Percentiles rank a stretch among this genome's conserved stretches.
phyloP scores from a whole-genome alignment of 2,329 filamentous ascomycete species.

The Passalora sequoiae region DNA sequence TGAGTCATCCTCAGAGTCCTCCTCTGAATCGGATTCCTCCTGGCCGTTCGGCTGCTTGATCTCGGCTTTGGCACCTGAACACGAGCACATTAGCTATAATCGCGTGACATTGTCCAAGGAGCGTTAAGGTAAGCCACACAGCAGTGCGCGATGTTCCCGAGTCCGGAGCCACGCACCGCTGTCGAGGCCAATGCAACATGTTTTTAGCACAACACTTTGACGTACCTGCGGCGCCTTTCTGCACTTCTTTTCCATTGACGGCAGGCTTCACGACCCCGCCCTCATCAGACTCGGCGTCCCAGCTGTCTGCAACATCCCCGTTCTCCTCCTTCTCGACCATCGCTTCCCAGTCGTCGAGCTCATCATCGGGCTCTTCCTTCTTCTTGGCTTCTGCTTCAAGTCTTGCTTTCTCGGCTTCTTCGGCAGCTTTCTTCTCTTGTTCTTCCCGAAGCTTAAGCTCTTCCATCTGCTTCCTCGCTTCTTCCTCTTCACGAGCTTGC shows the following conservation, averaged over 20 bases:
- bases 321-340: slow-evolving; percentile 69
- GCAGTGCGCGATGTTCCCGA: too few species aligned
- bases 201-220: too few species aligned
- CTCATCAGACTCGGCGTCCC: slow-evolving; percentile 81
- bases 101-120: too few species aligned
- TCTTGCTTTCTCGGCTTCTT: slow-evolving; percentile 68
- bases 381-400: slow-evolving; percentile 64
- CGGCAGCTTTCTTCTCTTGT: slow-evolving; percentile 72
- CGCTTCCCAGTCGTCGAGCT: slow-evolving; percentile 77
- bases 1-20: slow-evolving; percentile 51
- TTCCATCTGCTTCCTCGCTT: slow-evolving; percentile 51
- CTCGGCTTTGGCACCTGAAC: slow-evolving; percentile 26
- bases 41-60: slow-evolving; percentile 27
- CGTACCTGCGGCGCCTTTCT: slow-evolving; percentile 25
- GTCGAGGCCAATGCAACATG: too few species aligned
- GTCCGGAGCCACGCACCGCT: too few species aligned
- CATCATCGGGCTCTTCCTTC: slow-evolving; percentile 60
- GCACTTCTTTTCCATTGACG: slow-evolving; percentile 34
- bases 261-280: slow-evolving; percentile 45
- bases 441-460: slow-evolving; percentile 50
- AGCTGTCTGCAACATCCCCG: slow-evolving; percentile 75
- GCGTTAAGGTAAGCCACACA: too few species aligned
- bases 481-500: slow-evolving; percentile 45
- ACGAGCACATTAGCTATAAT: too few species aligned
- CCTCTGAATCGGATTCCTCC: slow-evolving; percentile 45